Conservation (phyloP, 2,329 filamentous ascomycete species). For the Sclerotinia trifoliorum region DNA sequence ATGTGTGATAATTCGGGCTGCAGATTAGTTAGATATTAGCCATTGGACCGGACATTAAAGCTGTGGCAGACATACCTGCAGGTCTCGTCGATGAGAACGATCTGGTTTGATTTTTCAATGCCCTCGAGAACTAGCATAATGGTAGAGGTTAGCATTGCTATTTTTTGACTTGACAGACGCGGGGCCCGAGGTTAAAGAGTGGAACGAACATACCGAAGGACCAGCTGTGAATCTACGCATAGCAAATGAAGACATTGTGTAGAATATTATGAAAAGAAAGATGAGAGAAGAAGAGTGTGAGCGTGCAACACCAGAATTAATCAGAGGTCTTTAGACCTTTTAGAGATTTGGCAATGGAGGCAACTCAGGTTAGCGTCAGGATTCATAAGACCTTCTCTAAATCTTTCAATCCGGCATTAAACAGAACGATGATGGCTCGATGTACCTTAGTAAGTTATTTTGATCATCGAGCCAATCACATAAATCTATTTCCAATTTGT, state of each 20-base stretch:
- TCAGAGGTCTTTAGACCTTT: conserved; percentile 4
- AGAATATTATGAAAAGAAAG: conserved; percentile 21
- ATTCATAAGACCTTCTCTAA: conserved; percentile 1
- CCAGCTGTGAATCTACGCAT: conserved; percentile 59
- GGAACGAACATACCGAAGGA: conserved; percentile 55
- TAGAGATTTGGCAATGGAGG: conserved; percentile 13
- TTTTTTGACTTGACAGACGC: conserved; percentile 14
- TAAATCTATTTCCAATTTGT: conserved; percentile 17
- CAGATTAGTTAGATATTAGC: conserved; percentile 27
- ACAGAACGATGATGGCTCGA: conserved; percentile 21
- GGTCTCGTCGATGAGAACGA: conserved; percentile 85
- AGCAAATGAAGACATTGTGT: conserved; percentile 63
- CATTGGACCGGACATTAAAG: not conserved
- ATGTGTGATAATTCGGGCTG: conserved; percentile 83
- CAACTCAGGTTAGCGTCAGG: conserved; percentile 14
- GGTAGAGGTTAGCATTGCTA: conserved; percentile 30
- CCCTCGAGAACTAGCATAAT: conserved; percentile 38
- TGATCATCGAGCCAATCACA: not conserved
- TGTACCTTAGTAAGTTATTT: conserved; percentile 1
- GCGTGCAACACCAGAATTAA: conserved; percentile 15
- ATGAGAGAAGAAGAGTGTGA: conserved; percentile 27
- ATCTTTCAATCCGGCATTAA: conserved; percentile 15
- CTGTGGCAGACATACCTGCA: conserved; percentile 57
- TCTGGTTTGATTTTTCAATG: conserved; percentile 61
- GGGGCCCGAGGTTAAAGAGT: conserved; percentile 23